These are phyloP conservation scores for Pythium folliculosum DNA, from an alignment of 352 stramenopile species.

Conservation along the genomic window DNA sequence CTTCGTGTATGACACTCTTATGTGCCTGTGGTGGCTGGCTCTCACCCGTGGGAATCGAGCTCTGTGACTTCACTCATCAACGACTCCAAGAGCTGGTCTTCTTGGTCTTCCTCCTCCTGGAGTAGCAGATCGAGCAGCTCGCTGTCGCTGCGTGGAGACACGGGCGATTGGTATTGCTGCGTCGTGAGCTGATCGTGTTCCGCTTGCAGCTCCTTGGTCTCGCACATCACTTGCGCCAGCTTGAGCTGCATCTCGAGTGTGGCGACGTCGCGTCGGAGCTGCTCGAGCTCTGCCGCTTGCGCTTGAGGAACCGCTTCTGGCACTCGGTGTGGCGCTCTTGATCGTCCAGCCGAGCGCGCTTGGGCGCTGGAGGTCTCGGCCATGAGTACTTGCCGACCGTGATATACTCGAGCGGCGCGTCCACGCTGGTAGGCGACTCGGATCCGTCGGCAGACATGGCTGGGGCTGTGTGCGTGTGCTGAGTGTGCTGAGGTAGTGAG, in stretches of 20 bases:
- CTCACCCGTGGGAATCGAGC: too few species aligned
- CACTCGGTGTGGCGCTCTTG: conserved; percentile 1
- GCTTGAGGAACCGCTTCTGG: conserved; percentile 9
- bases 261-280: not conserved
- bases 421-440: not conserved
- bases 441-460: not conserved
- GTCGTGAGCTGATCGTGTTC: too few species aligned
- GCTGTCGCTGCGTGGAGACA: too few species aligned
- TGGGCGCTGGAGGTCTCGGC: not conserved
- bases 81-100: too few species aligned
- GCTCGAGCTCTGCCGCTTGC: not conserved
- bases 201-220: not conserved
- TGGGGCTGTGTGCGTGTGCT: too few species aligned
- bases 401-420: conserved; percentile 6
- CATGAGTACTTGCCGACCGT: not conserved
- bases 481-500: too few species aligned
- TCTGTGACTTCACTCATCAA: too few species aligned
- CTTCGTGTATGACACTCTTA: too few species aligned
- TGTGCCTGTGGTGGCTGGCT: too few species aligned
- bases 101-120: not conserved
- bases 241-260: conserved; percentile 6
- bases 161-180: too few species aligned
- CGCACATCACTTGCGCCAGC: not conserved
- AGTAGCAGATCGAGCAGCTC: not conserved
- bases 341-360: not conserved